phyloP scores from a whole-genome alignment of 75 land plant species.

The Selaginella tamariscina region DNA sequence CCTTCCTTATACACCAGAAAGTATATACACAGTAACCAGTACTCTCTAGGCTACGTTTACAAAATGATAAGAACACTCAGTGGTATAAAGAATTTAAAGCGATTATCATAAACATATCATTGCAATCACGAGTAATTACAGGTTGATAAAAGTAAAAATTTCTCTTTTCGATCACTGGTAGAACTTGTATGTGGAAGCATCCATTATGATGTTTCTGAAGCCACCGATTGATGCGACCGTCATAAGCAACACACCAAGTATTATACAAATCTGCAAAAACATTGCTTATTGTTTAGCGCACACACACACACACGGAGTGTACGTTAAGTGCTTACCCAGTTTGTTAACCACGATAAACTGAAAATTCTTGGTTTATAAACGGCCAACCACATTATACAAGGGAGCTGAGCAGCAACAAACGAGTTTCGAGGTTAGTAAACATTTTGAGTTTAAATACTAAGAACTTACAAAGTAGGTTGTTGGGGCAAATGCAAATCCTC shows the following conservation, averaged over 20 bases:
- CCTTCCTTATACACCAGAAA: too few species aligned
- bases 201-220: not conserved
- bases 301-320: not conserved
- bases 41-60: too few species aligned
- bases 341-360: constrained; percentile 52
- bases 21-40: too few species aligned
- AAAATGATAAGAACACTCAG: too few species aligned
- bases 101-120: too few species aligned
- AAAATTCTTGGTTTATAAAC: constrained; percentile 55
- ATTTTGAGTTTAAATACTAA: not conserved
- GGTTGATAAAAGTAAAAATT: too few species aligned
- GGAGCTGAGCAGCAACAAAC: constrained; percentile 35
- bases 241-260: not conserved
- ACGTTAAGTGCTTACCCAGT: constrained; percentile 40
- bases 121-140: too few species aligned
- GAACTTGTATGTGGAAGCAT: not conserved
- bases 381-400: constrained; percentile 74
- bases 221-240: not conserved
- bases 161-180: not conserved
- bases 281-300: not conserved
- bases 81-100: too few species aligned
- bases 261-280: not conserved
- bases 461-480: constrained; percentile 57
- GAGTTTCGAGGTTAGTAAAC: not conserved
- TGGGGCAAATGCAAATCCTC: constrained; percentile 65